Percentiles rank a stretch among this genome's conserved stretches.
Evolutionary conservation across 2,329 filamentous ascomycete genomes (phyloP).

Genomic region (Beauveria medogensis): DNA sequence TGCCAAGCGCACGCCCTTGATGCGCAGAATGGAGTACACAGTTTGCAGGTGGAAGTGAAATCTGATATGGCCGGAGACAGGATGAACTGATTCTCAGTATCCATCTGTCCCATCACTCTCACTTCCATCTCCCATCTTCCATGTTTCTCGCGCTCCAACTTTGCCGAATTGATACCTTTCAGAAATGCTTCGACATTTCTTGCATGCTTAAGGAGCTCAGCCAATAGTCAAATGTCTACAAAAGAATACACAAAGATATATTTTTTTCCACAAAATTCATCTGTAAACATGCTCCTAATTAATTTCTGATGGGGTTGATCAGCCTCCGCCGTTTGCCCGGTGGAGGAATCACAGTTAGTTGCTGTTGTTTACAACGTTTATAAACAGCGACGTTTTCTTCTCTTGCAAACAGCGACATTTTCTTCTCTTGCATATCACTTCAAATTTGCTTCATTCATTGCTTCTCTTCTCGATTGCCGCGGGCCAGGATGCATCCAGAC

Average conservation of each 20-base stretch:
- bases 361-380: not conserved
- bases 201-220: conserved; percentile 19
- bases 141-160: conserved; percentile 19
- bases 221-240: conserved; percentile 18
- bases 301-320: not conserved
- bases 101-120: conserved; percentile 20
- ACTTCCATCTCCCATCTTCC: conserved; percentile 13
- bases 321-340: not conserved
- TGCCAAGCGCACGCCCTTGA: conserved; percentile 50
- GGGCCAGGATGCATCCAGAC: not conserved
- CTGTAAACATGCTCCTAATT: too few species aligned
- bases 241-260: too few species aligned
- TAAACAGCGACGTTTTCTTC: not conserved
- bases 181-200: conserved; percentile 24
- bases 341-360: not conserved
- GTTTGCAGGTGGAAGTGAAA: conserved; percentile 52
- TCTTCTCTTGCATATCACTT: not conserved
- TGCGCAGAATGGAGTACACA: conserved; percentile 45
- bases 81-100: conserved; percentile 30
- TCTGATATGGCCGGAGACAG: conserved; percentile 43
- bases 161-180: conserved; percentile 18
- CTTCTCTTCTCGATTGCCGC: not conserved
- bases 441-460: not conserved
- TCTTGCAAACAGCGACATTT: too few species aligned
- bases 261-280: too few species aligned